Percentiles rank a stretch among this genome's conserved stretches.
These are phyloP conservation scores for Rhizophlyctis rosea DNA, from an alignment of 192 early-diverging fungal genomes.

Conservation along the genomic window DNA sequence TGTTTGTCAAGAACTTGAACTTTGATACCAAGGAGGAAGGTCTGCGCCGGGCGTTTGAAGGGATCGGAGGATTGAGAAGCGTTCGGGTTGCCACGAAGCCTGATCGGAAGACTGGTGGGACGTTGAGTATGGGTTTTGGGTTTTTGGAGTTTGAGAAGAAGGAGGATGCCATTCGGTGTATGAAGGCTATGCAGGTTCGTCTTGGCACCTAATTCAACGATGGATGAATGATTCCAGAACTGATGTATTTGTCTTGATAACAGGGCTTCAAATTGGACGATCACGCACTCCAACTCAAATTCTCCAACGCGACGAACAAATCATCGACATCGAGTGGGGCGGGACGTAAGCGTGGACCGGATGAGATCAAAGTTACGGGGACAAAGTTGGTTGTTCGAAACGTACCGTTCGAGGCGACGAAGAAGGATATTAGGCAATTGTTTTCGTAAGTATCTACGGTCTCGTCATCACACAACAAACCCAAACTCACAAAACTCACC, in stretches of 20 bases:
- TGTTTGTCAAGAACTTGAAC: conserved; percentile 96
- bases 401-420: conserved; percentile 94
- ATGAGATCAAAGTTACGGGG: conserved; percentile 61
- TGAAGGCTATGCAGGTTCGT: conserved; percentile 80
- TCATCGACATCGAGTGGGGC: conserved; percentile 7
- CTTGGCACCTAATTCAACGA: no score
- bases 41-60: conserved; percentile 69
- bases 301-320: conserved; percentile 68
- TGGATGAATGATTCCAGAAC: no score
- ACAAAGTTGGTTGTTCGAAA: conserved; percentile 92
- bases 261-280: conserved; percentile 76
- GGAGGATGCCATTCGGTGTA: conserved; percentile 76
- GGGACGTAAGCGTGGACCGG: conserved; percentile 22
- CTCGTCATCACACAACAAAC: no score
- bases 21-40: conserved; percentile 84
- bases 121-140: conserved; percentile 95
- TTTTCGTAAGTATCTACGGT: conserved; percentile 60
- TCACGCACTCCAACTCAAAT: conserved; percentile 85
- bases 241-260: no score
- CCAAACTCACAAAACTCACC: no score
- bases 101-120: conserved; percentile 78
- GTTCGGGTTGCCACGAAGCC: conserved; percentile 81
- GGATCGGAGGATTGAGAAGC: conserved; percentile 73
- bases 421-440: conserved; percentile 86
- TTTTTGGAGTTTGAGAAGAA: conserved; percentile 88